These are phyloP conservation scores for Trichopus zeylanicus DNA, from an alignment of 116 monocot species.

Conservation along the genomic window DNA sequence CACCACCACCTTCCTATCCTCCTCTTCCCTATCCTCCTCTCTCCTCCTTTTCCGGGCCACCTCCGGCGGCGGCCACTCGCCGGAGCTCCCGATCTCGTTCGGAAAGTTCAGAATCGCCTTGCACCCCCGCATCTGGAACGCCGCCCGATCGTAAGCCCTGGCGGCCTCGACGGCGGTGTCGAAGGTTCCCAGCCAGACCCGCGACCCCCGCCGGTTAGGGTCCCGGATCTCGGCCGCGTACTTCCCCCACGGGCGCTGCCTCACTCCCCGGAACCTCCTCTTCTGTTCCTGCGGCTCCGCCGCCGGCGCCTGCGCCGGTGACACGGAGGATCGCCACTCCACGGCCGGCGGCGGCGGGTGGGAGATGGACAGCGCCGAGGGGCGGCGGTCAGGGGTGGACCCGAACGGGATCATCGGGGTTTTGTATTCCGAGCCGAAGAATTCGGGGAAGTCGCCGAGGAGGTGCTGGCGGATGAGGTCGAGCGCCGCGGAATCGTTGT, in stretches of 20 bases:
- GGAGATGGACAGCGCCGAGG: neutral
- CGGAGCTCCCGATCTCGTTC: slow-evolving; percentile 26
- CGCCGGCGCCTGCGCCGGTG: neutral
- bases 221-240: slow-evolving; percentile 60
- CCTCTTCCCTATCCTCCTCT: neutral
- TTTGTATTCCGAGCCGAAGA: neutral
- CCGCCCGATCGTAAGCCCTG: slow-evolving; percentile 41
- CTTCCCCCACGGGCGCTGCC: slow-evolving; percentile 53
- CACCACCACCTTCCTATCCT: neutral
- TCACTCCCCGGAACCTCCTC: slow-evolving; percentile 34
- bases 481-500: neutral
- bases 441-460: neutral
- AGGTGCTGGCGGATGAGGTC: slow-evolving; percentile 6
- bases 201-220: slow-evolving; percentile 30
- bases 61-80: neutral
- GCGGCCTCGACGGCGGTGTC: slow-evolving; percentile 53
- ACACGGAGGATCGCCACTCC: neutral
- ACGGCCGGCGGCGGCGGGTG: neutral
- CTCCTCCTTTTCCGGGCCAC: neutral
- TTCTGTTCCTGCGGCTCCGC: slow-evolving; percentile 3
- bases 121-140: slow-evolving; percentile 31
- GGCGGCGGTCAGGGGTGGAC: neutral
- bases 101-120: slow-evolving; percentile 51
- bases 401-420: neutral
- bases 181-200: slow-evolving; percentile 58